A percentile compares a stretch with the other conserved stretches of the same genome.
Conservation (phyloP, 2,329 filamentous ascomycete genomes). For the Neofusicoccum laricinum region DNA sequence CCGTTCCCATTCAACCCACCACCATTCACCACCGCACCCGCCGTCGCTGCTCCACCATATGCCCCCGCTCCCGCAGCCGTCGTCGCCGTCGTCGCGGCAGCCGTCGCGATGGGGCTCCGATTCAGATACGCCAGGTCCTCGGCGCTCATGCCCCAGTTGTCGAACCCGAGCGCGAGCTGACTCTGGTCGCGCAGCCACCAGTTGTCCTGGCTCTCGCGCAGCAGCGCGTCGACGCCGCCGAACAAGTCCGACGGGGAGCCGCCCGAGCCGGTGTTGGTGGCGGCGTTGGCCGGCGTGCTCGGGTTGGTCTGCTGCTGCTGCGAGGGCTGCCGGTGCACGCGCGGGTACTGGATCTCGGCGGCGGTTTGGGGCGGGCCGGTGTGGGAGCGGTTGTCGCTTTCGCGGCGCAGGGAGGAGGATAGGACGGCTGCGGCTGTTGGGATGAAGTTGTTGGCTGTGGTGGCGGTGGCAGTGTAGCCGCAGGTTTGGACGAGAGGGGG, state of each 20-base stretch:
- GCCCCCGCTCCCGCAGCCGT: neutral
- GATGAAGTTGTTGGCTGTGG: neutral
- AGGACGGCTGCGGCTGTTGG: neutral
- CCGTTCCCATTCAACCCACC: conserved; percentile 19
- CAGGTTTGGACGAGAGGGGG: conserved; percentile 2
- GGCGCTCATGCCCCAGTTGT: conserved; percentile 52
- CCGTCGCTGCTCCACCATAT: neutral
- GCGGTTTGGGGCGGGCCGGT: conserved; percentile 19
- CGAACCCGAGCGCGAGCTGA: conserved; percentile 59
- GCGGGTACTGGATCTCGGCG: conserved; percentile 6
- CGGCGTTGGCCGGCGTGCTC: neutral
- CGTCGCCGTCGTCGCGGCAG: neutral
- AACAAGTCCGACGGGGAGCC: conserved; percentile 54
- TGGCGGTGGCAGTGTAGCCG: neutral
- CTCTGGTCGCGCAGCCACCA: conserved; percentile 62
- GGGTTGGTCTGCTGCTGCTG: neutral
- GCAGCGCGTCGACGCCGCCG: conserved; percentile 58
- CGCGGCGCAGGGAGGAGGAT: neutral
- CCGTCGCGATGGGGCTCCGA: neutral
- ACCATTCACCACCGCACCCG: neutral
- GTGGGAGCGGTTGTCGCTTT: conserved; percentile 13
- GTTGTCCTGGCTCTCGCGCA: conserved; percentile 59
- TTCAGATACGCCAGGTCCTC: conserved; percentile 12
- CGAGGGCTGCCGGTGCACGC: neutral
- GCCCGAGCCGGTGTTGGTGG: conserved; percentile 19